Percentiles rank a stretch among this genome's conserved stretches.
These are phyloP conservation scores for Metrosideros polymorpha DNA, from an alignment of 441 rosid species.

Conservation along the genomic window DNA sequence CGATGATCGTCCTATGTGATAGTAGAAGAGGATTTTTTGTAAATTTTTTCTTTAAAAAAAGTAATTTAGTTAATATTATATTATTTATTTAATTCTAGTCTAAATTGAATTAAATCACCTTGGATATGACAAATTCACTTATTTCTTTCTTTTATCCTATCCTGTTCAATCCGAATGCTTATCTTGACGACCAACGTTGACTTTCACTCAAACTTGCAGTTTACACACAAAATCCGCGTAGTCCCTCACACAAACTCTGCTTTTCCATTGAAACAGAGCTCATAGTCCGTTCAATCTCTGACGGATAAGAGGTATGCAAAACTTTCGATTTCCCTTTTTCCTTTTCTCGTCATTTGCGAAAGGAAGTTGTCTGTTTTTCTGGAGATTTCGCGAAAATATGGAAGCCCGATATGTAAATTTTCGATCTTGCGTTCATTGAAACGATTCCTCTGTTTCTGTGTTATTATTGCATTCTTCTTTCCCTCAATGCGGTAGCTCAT, in stretches of 20 bases:
- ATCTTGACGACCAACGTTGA: neutral
- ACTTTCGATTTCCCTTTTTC: neutral
- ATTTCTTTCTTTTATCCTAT: neutral
- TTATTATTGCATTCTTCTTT: neutral
- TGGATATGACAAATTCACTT: neutral
- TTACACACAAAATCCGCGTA: neutral
- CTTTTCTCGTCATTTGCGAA: neutral
- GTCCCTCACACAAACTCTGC: neutral
- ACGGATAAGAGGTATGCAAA: neutral
- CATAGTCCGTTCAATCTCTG: neutral
- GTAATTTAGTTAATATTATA: neutral
- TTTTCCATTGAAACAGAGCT: neutral
- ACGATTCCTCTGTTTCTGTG: neutral
- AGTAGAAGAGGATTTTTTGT: neutral
- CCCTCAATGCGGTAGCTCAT: neutral
- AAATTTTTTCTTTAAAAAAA: neutral
- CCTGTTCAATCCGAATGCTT: neutral
- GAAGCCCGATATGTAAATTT: neutral
- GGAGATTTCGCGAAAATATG: neutral
- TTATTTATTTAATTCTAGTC: neutral
- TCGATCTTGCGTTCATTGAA: neutral
- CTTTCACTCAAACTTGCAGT: neutral
- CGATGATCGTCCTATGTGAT: neutral
- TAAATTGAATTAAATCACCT: neutral
- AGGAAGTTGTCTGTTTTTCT: neutral